Base-by-base conservation (phyloP, 208 protist genomes). In the Wallacemonas collosoma region DNA sequence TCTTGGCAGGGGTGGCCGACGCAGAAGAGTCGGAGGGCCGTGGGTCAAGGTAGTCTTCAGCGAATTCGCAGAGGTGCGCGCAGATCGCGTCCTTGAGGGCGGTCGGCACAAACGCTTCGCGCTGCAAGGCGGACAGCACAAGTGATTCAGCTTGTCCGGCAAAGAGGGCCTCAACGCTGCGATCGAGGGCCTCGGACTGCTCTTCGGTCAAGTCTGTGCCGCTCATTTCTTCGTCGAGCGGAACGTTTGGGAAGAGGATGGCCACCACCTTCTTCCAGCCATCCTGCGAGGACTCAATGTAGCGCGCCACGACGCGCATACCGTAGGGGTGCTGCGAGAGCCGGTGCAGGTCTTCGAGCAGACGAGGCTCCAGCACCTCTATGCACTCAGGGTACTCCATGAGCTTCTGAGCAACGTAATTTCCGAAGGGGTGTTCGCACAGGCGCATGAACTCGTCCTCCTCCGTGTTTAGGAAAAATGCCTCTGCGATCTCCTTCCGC, bases 381-480 rank as follows among this genome's bases (percentile, higher is more conserved):
- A 81, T 77, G 41, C 86, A 89, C 71, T 75, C 79, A 11, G 80
- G 73, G 61, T 85, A 76, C 71, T 94, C 89, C 72, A 97, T 85
- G 48, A 97, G 61, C 82, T 88, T 91, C 78, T 95, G 90, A 17
- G 88, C 90, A 12, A 95, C 87, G 71, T 93, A 88, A 68, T 97
- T 97, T 43, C 93, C 93, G 57, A 91, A 95, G 1, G 82, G 76
- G 57, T 97, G 90, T 62, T 89, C 72, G 75, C 89, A 93, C n/a
- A 95, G 68, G 9, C 73, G 79, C 15, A 64, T 47, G 51, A 97
- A 91, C 71, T 93, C 90, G 60, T 93, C 88, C n/a, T 71, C 73
- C 54, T 95, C 86, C 35, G 79, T 77, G 62, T 95, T 97, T 51
- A 91, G 82, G 57, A 93, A 79, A 69, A 97, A 93, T 2, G 73